Evolutionary conservation across 2,329 filamentous ascomycete species (phyloP), one percentile per base, ranked within the genome.

Genomic region (Aspergillus arachidicola): DNA sequence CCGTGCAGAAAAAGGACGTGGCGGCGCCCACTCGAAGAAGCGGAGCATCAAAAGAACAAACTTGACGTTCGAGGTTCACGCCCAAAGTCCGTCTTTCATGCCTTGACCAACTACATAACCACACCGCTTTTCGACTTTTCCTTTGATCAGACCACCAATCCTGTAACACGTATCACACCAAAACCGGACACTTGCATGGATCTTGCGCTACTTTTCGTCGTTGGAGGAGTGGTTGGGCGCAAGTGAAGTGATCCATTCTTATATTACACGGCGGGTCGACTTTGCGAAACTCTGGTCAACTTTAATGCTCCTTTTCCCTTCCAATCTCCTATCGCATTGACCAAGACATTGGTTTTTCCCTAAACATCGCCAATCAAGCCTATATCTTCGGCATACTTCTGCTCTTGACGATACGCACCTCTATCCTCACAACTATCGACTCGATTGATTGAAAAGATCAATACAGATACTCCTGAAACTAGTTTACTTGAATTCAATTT

Each of bases 71-170:
- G 28, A 51, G 58, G 55, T 59, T 64, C 57, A 60, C 61, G 57
- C 55, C 58, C 53, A 58, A 65, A 58, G 45, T 63, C 45, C 32
- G 21, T 26, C 45, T 53, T 38, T 55, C 32, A 36, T 32, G 56
- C 38, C 43, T 54, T 59, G 30, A 41, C 57, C 58, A 56, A 50
- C 45, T 57, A 63, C 36, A 32, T 23, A 59, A 21, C 26, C 58
- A 65, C 66, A 68, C 66, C 66, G 66, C 65, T 67, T 63, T 51
- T 50, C 55, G n/a, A 48, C 46, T 61, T 48, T 48, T 26, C 48
- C 59, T 50, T 48, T 59, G 65, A 63, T 68, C 62, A 64, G 63
- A 60, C 65, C 65, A 67, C 65, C 55, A 57, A 60, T 63, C 55
- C 32, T 43, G 50, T 45, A 64, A 62, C 61, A 64, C 63, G 58